Conservation (phyloP, 192 early-diverging fungal genomes). For the Umbelopsis sp. region DNA sequence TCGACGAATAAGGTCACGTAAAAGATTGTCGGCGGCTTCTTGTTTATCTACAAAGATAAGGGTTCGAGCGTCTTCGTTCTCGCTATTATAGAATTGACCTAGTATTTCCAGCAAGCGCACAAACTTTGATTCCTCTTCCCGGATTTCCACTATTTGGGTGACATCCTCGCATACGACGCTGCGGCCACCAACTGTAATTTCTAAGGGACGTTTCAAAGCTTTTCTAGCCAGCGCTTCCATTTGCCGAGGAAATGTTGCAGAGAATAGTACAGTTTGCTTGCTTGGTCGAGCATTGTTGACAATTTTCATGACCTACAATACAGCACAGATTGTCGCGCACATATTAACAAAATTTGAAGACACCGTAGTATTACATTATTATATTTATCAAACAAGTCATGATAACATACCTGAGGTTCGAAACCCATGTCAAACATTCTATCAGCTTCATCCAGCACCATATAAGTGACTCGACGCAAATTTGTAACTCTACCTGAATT, state of each 20-base stretch:
- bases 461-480: conserved; percentile 85
- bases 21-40: conserved; percentile 88
- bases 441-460: conserved; percentile 97
- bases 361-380: background rate
- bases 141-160: conserved; percentile 87
- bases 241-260: conserved; percentile 94
- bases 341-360: background rate
- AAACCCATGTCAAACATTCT: conserved; percentile 99
- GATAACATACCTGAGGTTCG: conserved; percentile 32
- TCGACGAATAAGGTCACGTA: conserved; percentile 79
- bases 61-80: conserved; percentile 68
- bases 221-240: conserved; percentile 96
- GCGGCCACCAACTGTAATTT: conserved; percentile 95
- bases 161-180: conserved; percentile 88
- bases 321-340: background rate
- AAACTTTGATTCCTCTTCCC: conserved; percentile 84
- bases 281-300: conserved; percentile 87
- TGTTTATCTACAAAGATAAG: conserved; percentile 97
- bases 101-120: conserved; percentile 85
- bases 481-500: conserved; percentile 82
- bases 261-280: conserved; percentile 89
- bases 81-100: conserved; percentile 74
- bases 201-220: conserved; percentile 85
- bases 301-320: conserved; percentile 86
- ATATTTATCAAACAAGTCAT: background rate